These are phyloP conservation scores for Monosporascus sp. DNA, from an alignment of 2,329 filamentous ascomycete species.

Conservation along the genomic window DNA sequence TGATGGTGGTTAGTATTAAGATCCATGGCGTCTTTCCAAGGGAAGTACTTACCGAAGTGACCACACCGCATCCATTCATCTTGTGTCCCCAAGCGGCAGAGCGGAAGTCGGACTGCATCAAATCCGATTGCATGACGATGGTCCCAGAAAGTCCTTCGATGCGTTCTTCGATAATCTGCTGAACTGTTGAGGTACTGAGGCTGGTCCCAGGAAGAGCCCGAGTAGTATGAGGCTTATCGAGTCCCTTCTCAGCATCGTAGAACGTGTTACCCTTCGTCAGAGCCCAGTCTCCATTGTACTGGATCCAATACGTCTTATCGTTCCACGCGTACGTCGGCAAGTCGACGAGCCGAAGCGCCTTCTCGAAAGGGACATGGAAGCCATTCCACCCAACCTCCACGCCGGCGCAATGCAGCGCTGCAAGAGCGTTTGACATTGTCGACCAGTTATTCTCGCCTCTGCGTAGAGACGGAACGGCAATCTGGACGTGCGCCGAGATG, in stretches of 20 bases:
- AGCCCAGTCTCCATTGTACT: slow-evolving; percentile 63
- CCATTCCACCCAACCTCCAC: slow-evolving; percentile 65
- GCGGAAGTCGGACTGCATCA: slow-evolving; percentile 34
- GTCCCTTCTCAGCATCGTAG: slow-evolving; percentile 34
- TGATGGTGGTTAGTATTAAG: too few relatives aligned
- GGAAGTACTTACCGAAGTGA: slow-evolving; percentile 40
- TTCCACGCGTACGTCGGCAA: slow-evolving; percentile 69
- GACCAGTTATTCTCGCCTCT: slow-evolving; percentile 52
- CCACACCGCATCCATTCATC: slow-evolving; percentile 37
- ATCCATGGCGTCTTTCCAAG: too few relatives aligned
- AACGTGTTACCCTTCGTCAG: slow-evolving; percentile 48
- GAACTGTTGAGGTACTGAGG: too few relatives aligned
- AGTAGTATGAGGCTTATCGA: too few relatives aligned
- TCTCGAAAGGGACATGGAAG: slow-evolving; percentile 49
- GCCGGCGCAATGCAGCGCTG: slow-evolving; percentile 52
- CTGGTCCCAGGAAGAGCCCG: too few relatives aligned
- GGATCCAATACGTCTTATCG: slow-evolving; percentile 64
- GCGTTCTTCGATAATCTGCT: too few relatives aligned
- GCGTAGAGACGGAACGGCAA: slow-evolving; percentile 49
- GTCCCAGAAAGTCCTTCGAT: too few relatives aligned
- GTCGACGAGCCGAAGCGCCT: slow-evolving; percentile 44
- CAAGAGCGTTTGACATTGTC: slow-evolving; percentile 45
- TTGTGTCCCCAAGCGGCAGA: slow-evolving; percentile 35
- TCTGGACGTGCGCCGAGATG: too few relatives aligned
- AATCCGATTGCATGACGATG: too few relatives aligned